Conservation (phyloP, 768 basidiomycete species). For the Asterophora lycoperdoides region DNA sequence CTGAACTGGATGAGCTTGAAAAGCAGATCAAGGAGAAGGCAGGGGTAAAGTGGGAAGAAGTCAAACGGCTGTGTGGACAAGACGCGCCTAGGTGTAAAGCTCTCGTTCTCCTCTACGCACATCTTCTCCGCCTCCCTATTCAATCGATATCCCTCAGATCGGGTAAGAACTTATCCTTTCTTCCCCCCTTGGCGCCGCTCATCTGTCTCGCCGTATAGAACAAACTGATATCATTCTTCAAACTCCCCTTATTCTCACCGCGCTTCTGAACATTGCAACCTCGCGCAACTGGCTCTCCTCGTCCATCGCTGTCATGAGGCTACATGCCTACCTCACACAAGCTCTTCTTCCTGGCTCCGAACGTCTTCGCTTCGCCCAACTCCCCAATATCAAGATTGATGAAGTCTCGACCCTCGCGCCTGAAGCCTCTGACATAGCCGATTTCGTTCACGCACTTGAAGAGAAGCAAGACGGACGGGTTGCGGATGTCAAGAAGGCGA, state of each 20-base stretch:
- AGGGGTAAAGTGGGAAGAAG: conserved; percentile 52
- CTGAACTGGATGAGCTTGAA: conserved; percentile 49
- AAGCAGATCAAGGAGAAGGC: conserved; percentile 43
- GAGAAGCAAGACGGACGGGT: conserved; percentile 46
- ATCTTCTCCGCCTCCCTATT: conserved; percentile 69
- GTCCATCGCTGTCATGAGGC: conserved; percentile 71
- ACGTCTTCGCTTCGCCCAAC: conserved; percentile 56
- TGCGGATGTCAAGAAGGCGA: conserved; percentile 55
- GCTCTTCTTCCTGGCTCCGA: conserved; percentile 64
- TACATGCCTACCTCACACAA: conserved; percentile 82
- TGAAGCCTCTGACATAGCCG: conserved; percentile 38
- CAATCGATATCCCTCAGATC: conserved; percentile 49
- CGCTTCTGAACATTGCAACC: conserved; percentile 76
- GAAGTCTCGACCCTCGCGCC: conserved; percentile 39
- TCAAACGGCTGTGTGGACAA: conserved; percentile 38
- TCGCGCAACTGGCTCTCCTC: conserved; percentile 88
- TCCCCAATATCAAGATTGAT: conserved; percentile 64
- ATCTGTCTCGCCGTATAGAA: conserved; percentile 38
- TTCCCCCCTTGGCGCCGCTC: neutral
- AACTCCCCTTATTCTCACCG: conserved; percentile 68
- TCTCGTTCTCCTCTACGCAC: conserved; percentile 76
- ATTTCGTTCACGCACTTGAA: conserved; percentile 47
- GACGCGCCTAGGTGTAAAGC: conserved; percentile 46
- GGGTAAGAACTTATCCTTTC: conserved; percentile 44
- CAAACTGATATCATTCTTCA: conserved; percentile 69